A percentile compares a stretch with the other conserved stretches of the same genome.
These are phyloP conservation scores for Hypoxylon sp. DNA, from an alignment of 2,329 filamentous ascomycete genomes.

Conservation along the genomic window DNA sequence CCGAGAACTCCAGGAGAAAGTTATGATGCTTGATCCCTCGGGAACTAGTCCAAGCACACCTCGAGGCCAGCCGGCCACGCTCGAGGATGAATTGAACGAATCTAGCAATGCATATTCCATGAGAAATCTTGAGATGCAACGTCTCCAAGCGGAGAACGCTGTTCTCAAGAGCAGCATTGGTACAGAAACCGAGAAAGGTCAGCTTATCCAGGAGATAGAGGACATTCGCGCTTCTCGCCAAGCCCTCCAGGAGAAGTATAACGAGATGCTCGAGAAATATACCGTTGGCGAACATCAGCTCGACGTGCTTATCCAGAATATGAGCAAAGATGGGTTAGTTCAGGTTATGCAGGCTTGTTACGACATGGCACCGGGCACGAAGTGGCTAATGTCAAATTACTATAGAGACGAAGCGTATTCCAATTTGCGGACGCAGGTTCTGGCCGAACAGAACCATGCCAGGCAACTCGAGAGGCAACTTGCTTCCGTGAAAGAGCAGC, in stretches of 20 bases:
- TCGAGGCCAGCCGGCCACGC: constrained; percentile 58
- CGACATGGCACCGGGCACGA: constrained; percentile 53
- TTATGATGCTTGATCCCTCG: constrained; percentile 57
- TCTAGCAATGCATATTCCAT: constrained; percentile 61
- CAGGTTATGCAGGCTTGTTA: constrained; percentile 55
- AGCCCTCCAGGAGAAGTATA: constrained; percentile 68
- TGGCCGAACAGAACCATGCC: constrained; percentile 64
- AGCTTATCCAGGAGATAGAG: constrained; percentile 70
- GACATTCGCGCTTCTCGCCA: constrained; percentile 66
- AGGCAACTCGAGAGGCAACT: constrained; percentile 63
- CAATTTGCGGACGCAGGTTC: constrained; percentile 65
- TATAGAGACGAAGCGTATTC: constrained; percentile 68
- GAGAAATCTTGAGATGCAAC: constrained; percentile 66
- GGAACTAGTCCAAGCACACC: constrained; percentile 47
- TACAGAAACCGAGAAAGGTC: constrained; percentile 67
- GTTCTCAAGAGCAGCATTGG: constrained; percentile 69
- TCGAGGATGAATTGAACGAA: constrained; percentile 73
- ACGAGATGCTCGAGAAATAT: constrained; percentile 71
- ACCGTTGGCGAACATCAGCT: constrained; percentile 71
- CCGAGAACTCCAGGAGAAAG: constrained; percentile 72
- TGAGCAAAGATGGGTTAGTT: constrained; percentile 71
- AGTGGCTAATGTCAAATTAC: constrained; percentile 62
- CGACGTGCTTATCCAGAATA: constrained; percentile 66
- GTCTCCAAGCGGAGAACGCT: constrained; percentile 73
- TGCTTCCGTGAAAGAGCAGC: constrained; percentile 59